Evolutionary conservation across 2,329 filamentous ascomycete genomes (phyloP), one percentile per base, ranked within the genome.

Genomic region (Boeremia exigua): DNA sequence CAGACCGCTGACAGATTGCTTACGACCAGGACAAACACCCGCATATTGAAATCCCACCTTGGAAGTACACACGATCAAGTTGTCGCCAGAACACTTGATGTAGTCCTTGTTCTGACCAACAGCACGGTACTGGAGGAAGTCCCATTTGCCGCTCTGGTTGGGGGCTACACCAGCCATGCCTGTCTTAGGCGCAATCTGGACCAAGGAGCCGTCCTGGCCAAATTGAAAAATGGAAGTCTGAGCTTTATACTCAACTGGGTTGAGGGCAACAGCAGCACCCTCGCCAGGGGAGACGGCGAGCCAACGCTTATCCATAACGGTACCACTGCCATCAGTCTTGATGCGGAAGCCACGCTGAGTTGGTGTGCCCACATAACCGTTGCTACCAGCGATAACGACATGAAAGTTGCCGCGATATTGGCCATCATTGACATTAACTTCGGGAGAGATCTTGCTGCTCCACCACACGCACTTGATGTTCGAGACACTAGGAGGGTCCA

Each of bases 381-480:
- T 68, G 36, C 58, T 59, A 14, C 56, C 60, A 25, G 58, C 56
- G 42, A 61, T 61, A 37, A 61, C 58, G 19, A 56, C 54, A 12
- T 61, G 58, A 40, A 70, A 70, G 5, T 54, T 30, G n/a, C 57
- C 42, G 7, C 61, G 57, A 14, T 51, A 64, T 33, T 71, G 63
- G 6, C 69, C 71, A 6, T 55, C 45, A 50, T 73, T 73, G 34
- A 60, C 57, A 17, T 66, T 65, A 15, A 64, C 65, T 4, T 45
- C 48, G 11, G 51, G 17, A 29, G 36, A 58, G 25, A 74, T 64
- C 8, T 61, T 59, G 42, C 58, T 48, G 15, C 44, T 47, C 56
- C 65, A 63, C 42, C 70, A 60, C 7, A 66, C 63, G 43, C 72
- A 73, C 49, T 71, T 72, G 61, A 71, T 70, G 28, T 66, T 30